Conservation (phyloP, 148 eudicot genomes). For the Hydrangea macrophylla region DNA sequence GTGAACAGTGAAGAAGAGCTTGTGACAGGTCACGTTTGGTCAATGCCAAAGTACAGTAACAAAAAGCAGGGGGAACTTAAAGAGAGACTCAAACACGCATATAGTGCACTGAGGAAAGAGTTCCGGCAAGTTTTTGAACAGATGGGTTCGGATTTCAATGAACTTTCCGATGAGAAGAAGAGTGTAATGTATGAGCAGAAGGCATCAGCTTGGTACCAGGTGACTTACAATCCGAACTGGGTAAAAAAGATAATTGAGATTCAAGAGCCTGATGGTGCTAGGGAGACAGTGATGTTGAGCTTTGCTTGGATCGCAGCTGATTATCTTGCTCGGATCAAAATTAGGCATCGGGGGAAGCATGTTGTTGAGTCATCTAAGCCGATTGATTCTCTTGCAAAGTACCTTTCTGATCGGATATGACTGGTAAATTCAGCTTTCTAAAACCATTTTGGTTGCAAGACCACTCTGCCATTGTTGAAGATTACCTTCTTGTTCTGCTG, state of each 20-base stretch:
- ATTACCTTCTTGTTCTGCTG: neutral
- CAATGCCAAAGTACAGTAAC: constrained; percentile 67
- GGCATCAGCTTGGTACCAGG: constrained; percentile 95
- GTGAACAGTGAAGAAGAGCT: constrained; percentile 83
- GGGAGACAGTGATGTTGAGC: constrained; percentile 51
- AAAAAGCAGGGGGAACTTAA: constrained; percentile 77
- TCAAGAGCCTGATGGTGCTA: constrained; percentile 45
- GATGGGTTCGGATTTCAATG: constrained; percentile 35
- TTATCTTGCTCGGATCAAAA: constrained; percentile 79
- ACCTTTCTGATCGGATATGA: constrained; percentile 55
- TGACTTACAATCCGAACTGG: constrained; percentile 68
- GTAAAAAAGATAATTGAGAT: constrained; percentile 37
- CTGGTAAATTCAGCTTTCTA: neutral
- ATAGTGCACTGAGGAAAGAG: constrained; percentile 63
- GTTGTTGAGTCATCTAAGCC: constrained; percentile 40
- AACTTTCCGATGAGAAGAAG: constrained; percentile 49
- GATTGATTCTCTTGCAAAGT: constrained; percentile 55
- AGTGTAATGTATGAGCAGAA: constrained; percentile 57
- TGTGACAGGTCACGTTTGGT: constrained; percentile 91
- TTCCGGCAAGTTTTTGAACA: constrained; percentile 66
- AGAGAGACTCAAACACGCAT: constrained; percentile 83
- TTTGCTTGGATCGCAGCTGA: constrained; percentile 91
- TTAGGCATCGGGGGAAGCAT: constrained; percentile 26
- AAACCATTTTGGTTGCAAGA: constrained; percentile 31
- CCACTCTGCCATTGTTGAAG: neutral